A percentile compares a stretch with the other conserved stretches of the same genome.
phyloP scores from a whole-genome alignment of 2,329 filamentous ascomycete species.

The Fusarium austroafricanum region DNA sequence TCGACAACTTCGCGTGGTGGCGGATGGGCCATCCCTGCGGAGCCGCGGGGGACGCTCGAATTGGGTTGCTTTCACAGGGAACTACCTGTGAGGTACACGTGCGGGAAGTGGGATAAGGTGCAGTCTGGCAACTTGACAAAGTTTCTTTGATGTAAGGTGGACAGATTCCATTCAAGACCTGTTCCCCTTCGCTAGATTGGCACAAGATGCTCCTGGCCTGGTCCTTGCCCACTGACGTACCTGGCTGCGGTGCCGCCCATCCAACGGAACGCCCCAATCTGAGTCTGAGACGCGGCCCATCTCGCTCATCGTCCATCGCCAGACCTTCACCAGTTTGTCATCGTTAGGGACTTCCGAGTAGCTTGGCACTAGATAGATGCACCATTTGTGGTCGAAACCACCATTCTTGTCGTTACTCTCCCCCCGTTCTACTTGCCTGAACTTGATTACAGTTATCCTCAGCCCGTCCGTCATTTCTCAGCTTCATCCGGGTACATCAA shows the following conservation, averaged over 20 bases:
- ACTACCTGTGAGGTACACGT: slow-evolving; percentile 24
- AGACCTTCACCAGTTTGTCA: slow-evolving; percentile 15
- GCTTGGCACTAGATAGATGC: slow-evolving; percentile 7
- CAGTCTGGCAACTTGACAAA: not conserved
- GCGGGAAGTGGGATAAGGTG: not conserved
- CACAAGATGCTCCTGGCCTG: slow-evolving; percentile 19
- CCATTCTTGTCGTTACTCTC: not conserved
- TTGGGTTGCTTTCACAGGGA: slow-evolving; percentile 17
- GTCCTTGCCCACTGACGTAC: slow-evolving; percentile 44
- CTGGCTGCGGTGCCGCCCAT: slow-evolving; percentile 43
- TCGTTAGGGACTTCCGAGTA: slow-evolving; percentile 2
- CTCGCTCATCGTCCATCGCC: slow-evolving; percentile 32
- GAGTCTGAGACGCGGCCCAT: slow-evolving; percentile 32
- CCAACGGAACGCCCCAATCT: slow-evolving; percentile 40
- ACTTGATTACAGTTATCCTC: not conserved
- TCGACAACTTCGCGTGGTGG: slow-evolving; percentile 44
- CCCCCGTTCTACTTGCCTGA: slow-evolving; percentile 18
- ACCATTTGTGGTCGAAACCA: not conserved
- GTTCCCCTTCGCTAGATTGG: slow-evolving; percentile 5
- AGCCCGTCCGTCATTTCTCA: slow-evolving; percentile 10
- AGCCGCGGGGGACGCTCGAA: slow-evolving; percentile 29
- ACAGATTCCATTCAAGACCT: not conserved
- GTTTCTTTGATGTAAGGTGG: slow-evolving; percentile 25
- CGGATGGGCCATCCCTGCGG: slow-evolving; percentile 41
- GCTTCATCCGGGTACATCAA: not conserved